Base-by-base conservation (phyloP, 106 monocot species). In the Gastrodia elata region DNA sequence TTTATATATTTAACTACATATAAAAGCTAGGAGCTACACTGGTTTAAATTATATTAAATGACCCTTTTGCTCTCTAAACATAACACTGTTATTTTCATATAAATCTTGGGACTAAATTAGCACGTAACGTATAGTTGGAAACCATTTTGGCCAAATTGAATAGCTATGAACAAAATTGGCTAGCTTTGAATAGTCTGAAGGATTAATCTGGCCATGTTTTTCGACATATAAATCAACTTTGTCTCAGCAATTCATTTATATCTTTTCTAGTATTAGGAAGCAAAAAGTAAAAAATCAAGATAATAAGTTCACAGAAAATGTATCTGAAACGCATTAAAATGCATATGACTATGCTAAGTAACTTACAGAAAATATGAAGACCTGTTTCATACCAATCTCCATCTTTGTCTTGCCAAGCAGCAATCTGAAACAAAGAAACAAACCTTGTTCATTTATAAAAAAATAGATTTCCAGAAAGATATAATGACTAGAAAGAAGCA, bases 351-450 rank as follows among this genome's bases (percentile, higher is more conserved):
- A 40, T 64, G 30, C n/a, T n/a, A n/a, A 7, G 32, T 71, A 65
- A 77, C 93, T 81, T 82, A 97, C 97, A 97, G 81, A 97, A 97
- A 74, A 97, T 93, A 76, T 97, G 93, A 33, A 97, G 90, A 57
- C 97, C 97, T 20, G 97, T 97, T 41, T 97, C 97, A 44, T 97
- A 97, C 93, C 90, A 97, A 81, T 97, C 97, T 69, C 97, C 97
- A 80, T 97, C 93, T 40, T 79, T 52, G 48, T 97, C 97, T 80
- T 93, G 93, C 97, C 97, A 97, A 67, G 97, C 97, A 68, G 97
- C 97, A 76, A 97, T 57, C 97, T 97, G 20, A 56, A 39, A 75
- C 20, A 55, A 42, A 71, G 20, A 70, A 41, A 24, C 2, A 69
- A 46, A 26, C 52, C 13, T 37, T 49, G 10, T 11, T 61, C 30